Evolutionary conservation across 306 rosid species (phyloP).

Genomic region (Sindora glabra): DNA sequence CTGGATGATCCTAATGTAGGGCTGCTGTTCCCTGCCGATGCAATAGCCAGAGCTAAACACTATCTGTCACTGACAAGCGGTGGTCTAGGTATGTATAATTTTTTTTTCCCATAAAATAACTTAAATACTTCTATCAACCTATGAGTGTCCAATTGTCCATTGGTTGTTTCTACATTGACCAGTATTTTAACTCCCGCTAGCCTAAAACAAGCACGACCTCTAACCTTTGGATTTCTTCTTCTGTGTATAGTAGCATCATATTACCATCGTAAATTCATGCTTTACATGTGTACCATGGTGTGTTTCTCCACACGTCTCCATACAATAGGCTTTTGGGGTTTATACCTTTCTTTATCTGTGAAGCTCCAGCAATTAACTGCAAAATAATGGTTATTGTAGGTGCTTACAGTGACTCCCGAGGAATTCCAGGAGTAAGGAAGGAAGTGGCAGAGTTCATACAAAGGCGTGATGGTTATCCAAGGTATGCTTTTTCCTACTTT

Average conservation of each 20-base stretch:
- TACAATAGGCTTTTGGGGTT: not conserved
- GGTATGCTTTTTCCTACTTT: slow-evolving; percentile 50
- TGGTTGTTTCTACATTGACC: too few species aligned
- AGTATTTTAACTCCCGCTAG: too few species aligned
- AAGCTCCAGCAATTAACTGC: slow-evolving; percentile 10
- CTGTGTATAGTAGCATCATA: too few species aligned
- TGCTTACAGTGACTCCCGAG: slow-evolving; percentile 98
- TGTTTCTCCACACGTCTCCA: not conserved
- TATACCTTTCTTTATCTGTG: slow-evolving; percentile 5
- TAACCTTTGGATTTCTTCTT: too few species aligned
- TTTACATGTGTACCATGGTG: not conserved
- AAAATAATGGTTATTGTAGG: slow-evolving; percentile 38
- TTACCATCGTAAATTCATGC: not conserved
- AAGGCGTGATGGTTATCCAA: slow-evolving; percentile 95
- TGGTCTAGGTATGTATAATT: slow-evolving; percentile 99
- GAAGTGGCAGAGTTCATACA: slow-evolving; percentile 92
- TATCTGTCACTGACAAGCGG: slow-evolving; percentile 74
- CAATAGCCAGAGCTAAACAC: slow-evolving; percentile 89
- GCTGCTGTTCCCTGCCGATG: slow-evolving; percentile 93
- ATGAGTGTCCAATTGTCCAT: too few species aligned
- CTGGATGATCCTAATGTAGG: slow-evolving; percentile 97
- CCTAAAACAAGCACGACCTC: too few species aligned
- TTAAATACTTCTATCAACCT: too few species aligned
- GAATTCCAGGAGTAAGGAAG: slow-evolving; percentile 82
- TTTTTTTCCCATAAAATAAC: too few species aligned